Evolutionary conservation across 140 eudicot genomes (phyloP).

Genomic region (Flaveria floridana): DNA sequence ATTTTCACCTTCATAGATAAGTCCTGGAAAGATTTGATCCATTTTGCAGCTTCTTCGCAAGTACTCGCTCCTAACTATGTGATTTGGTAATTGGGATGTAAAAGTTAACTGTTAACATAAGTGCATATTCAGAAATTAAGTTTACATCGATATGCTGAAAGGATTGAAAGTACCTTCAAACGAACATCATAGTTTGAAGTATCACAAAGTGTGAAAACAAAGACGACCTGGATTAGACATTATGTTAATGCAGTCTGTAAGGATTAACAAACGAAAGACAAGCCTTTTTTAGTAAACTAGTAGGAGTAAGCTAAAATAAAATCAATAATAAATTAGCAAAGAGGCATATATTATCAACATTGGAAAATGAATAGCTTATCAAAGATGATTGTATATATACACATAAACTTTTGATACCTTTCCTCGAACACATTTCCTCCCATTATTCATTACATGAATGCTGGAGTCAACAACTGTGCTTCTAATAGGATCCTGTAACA

Average conservation of each 20-base stretch:
- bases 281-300: background rate
- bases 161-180: constrained; percentile 44
- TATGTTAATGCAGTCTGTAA: constrained; percentile 3
- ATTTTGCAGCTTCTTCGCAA: constrained; percentile 65
- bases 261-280: background rate
- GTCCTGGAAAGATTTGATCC: constrained; percentile 56
- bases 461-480: constrained; percentile 64
- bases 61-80: constrained; percentile 68
- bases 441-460: constrained; percentile 64
- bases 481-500: constrained; percentile 58
- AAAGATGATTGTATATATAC: background rate
- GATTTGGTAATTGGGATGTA: background rate
- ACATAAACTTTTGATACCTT: constrained; percentile 41
- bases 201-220: constrained; percentile 62
- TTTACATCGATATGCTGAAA: background rate
- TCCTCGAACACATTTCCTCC: constrained; percentile 67
- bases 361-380: constrained; percentile 10
- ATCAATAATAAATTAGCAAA: background rate
- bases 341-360: background rate
- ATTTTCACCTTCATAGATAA: constrained; percentile 44
- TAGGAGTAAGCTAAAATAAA: no score
- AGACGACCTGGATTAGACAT: constrained; percentile 55
- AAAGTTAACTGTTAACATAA: background rate
- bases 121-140: background rate
- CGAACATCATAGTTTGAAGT: constrained; percentile 53